Conservation (phyloP, 2,329 filamentous ascomycete species). For the Berkeleyomyces basicola region DNA sequence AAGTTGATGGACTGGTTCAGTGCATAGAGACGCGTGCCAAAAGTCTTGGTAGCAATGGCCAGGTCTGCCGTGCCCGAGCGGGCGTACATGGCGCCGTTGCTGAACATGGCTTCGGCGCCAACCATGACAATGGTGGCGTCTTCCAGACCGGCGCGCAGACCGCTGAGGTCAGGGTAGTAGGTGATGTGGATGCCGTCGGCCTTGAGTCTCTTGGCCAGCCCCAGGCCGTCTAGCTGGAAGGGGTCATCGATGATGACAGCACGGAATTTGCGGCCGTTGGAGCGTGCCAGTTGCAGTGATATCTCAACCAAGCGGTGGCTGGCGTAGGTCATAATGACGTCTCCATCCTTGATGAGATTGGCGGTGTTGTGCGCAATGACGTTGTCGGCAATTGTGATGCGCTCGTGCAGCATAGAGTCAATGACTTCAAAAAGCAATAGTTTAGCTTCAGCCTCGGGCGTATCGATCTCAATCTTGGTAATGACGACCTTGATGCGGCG, state of each 20-base stretch:
- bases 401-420: slow-evolving; percentile 78
- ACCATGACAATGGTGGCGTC: slow-evolving; percentile 59
- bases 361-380: slow-evolving; percentile 67
- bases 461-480: slow-evolving; percentile 73
- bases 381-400: slow-evolving; percentile 71
- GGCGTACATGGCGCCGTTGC: slow-evolving; percentile 80
- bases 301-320: slow-evolving; percentile 76
- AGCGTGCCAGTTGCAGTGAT: slow-evolving; percentile 56
- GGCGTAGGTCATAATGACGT: slow-evolving; percentile 74
- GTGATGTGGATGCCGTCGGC: slow-evolving; percentile 57
- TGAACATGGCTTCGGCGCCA: slow-evolving; percentile 87
- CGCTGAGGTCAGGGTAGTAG: slow-evolving; percentile 64
- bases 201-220: slow-evolving; percentile 51
- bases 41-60: slow-evolving; percentile 63
- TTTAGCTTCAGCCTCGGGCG: slow-evolving; percentile 69
- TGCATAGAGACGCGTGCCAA: slow-evolving; percentile 66
- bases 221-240: slow-evolving; percentile 34
- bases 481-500: slow-evolving; percentile 87
- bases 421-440: slow-evolving; percentile 61
- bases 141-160: slow-evolving; percentile 56
- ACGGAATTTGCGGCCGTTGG: slow-evolving; percentile 55
- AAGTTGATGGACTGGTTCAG: slow-evolving; percentile 95
- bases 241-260: slow-evolving; percentile 70
- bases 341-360: slow-evolving; percentile 59
- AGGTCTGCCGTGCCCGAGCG: slow-evolving; percentile 75